Evolutionary conservation across 148 eudicot genomes (phyloP), one percentile per base, ranked within the genome.

Genomic region (Vaccinium corymbosum): DNA sequence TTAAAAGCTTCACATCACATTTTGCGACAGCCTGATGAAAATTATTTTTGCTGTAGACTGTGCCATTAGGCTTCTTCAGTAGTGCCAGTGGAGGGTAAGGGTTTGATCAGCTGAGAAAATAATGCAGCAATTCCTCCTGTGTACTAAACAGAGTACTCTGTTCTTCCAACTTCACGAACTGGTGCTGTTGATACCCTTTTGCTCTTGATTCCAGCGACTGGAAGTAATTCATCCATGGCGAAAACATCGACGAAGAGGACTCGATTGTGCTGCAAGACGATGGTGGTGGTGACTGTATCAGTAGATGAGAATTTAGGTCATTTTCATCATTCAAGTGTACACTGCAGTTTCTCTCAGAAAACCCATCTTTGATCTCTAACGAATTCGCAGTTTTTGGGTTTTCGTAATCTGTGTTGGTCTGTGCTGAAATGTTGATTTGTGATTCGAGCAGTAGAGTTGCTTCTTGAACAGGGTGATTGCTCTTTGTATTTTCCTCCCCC

Each of bases 31-130:
- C 72, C 59, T 61, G 29, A 12, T 61, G 19, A 42, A 6, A 42
- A 80, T 38, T 19, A 19, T n/a, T 59, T 49, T 19, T 4, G 51
- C 22, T 25, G 25, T 50, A 35, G 17, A 52, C 10, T n/a, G 57
- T 38, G 52, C 72, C 32, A 79, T n/a, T 59, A 8, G 19, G 32
- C 74, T 61, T 13, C 35, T 68, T 50, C 74, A 42, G 52, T 32
- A 61, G 51, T 74, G 76, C 84, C 85, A 83, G 55, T 62, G 12
- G 46, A 86, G 81, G 52, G 46, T 75, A 13, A 80, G 78, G 20
- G 83, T 83, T 86, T 75, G 81, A 86, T 86, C 88, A 71, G 81
- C 84, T 27, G 72, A 87, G 76, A 27, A 87, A 17, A 87, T 80
- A 68, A 66, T 81, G 82, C 22, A 76, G 62, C 11, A 81, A 80